phyloP scores from a whole-genome alignment of 1,139 yeast species.

The Blastobotrys ciferrii region DNA sequence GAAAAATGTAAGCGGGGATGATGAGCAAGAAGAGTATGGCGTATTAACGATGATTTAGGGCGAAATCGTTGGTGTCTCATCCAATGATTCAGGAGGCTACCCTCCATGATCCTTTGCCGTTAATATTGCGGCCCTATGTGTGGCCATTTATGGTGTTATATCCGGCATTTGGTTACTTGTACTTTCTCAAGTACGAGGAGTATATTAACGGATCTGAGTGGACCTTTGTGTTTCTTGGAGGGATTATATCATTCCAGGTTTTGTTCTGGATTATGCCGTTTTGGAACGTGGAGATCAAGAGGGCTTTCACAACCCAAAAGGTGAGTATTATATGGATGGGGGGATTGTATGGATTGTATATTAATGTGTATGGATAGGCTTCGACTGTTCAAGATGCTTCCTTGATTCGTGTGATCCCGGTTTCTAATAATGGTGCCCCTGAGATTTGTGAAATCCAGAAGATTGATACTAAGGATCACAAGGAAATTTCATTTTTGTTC shows the following conservation, averaged over 20 bases:
- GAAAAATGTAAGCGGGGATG: slow-evolving; percentile 3
- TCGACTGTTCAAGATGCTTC: slow-evolving; percentile 58
- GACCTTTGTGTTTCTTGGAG: slow-evolving; percentile 82
- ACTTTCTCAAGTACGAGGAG: slow-evolving; percentile 66
- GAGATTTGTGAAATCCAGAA: slow-evolving; percentile 68
- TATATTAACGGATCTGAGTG: slow-evolving; percentile 77
- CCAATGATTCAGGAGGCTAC: slow-evolving; percentile 63
- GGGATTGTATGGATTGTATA: neutral
- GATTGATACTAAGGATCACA: slow-evolving; percentile 55
- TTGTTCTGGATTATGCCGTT: slow-evolving; percentile 89
- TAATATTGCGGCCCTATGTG: slow-evolving; percentile 68
- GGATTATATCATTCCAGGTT: slow-evolving; percentile 68
- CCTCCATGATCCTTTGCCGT: slow-evolving; percentile 68
- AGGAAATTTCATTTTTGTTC: slow-evolving; percentile 71
- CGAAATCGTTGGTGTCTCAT: slow-evolving; percentile 38
- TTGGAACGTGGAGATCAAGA: slow-evolving; percentile 78
- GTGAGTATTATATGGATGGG: slow-evolving; percentile 27
- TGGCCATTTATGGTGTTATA: slow-evolving; percentile 81
- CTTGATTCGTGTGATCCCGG: slow-evolving; percentile 73
- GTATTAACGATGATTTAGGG: slow-evolving; percentile 2
- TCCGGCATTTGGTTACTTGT: slow-evolving; percentile 70
- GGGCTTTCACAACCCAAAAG: slow-evolving; percentile 63
- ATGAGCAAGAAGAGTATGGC: neutral
- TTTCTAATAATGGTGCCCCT: slow-evolving; percentile 81
- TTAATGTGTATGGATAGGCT: slow-evolving; percentile 29